Base-by-base conservation (phyloP, 108 stramenopile species). In the Cyclotella atomus region DNA sequence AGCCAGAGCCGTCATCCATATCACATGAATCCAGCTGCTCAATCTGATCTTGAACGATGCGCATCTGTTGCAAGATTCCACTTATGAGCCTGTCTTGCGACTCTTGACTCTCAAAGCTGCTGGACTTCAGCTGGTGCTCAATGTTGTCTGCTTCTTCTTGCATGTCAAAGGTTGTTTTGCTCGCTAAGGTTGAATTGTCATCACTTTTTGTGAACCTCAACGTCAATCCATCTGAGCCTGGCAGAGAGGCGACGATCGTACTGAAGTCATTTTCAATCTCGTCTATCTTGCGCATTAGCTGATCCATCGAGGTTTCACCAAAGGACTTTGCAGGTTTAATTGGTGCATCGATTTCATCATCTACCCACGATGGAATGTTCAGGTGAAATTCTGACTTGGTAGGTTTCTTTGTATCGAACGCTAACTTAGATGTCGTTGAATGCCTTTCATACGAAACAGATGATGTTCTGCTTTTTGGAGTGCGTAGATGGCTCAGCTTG, bases 221-320 rank as follows among this genome's bases (percentile, higher is more conserved):
- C 52, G 38, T 45, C 19, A 80, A 59, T 24, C 49, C 69, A 55
- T 44, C 54, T n/a, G 74, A 71, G 7, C 68, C 62, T 21, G 80
- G 73, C 35, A 81, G 32, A 7, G 73, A 75, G 0, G 81, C 73
- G 17, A 82, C 68, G 6, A 82, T 61, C 2, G 81, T 59, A 53
- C 44, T 50, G 38, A 82, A 82, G 54, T 82, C 81, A 59, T 70
- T 73, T 70, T 82, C 81, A 45, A 82, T 75, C 38, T 82, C 81
- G 36, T 82, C 74, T 19, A 82, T 82, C 33, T 65, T 69, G 54
- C 59, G 55, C 24, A 82, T 45, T n/a, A 82, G 65, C 36, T 54
- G 28, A 44, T 75, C 73, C 68, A 82, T 52, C 14, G 81, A 82
- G 1, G 71, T 65, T 15, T 80, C 79, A 44, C 68, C 81, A 54